phyloP scores from a whole-genome alignment of 352 stramenopile genomes.

The Globisporangium takayamanum region DNA sequence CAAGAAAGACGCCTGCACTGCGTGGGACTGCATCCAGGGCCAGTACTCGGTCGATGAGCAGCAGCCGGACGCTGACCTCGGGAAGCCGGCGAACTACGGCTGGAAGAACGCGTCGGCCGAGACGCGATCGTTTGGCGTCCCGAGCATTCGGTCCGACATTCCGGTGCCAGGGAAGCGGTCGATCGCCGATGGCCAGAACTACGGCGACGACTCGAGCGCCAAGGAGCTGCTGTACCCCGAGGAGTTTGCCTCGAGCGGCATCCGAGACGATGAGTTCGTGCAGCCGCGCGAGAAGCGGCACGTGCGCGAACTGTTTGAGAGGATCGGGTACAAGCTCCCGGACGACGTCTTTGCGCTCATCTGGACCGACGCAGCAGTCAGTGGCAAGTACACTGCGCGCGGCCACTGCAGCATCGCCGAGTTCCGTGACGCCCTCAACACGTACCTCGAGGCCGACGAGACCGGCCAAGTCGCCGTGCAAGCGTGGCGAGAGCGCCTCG shows the following conservation, averaged over 20 bases:
- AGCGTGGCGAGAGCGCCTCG: constrained; percentile 38
- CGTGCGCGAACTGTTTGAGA: constrained; percentile 56
- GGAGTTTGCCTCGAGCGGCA: constrained; percentile 69
- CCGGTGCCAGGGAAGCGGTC: constrained; percentile 56
- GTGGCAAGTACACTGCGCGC: constrained; percentile 32
- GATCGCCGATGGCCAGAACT: constrained; percentile 89
- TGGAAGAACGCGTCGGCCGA: constrained; percentile 76
- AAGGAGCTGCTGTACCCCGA: constrained; percentile 83
- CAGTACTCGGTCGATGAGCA: constrained; percentile 78
- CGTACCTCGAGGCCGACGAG: constrained; percentile 50
- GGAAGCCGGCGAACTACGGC: constrained; percentile 71
- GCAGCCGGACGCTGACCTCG: constrained; percentile 77
- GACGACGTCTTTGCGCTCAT: constrained; percentile 68
- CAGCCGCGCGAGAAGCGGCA: constrained; percentile 51
- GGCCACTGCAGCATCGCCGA: constrained; percentile 51
- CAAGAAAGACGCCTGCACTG: constrained; percentile 39
- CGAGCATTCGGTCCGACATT: constrained; percentile 85
- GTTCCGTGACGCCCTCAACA: constrained; percentile 73
- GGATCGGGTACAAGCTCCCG: constrained; percentile 55
- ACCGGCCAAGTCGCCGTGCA: constrained; percentile 33
- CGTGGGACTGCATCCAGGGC: constrained; percentile 78
- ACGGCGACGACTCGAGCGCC: constrained; percentile 79
- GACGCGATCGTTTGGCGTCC: constrained; percentile 68
- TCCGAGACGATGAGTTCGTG: constrained; percentile 82
- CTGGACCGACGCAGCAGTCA: constrained; percentile 47